Evolutionary conservation across 169 alveolate genomes (phyloP), one percentile per base, ranked within the genome.

Genomic region (Miamiensis avidus): DNA sequence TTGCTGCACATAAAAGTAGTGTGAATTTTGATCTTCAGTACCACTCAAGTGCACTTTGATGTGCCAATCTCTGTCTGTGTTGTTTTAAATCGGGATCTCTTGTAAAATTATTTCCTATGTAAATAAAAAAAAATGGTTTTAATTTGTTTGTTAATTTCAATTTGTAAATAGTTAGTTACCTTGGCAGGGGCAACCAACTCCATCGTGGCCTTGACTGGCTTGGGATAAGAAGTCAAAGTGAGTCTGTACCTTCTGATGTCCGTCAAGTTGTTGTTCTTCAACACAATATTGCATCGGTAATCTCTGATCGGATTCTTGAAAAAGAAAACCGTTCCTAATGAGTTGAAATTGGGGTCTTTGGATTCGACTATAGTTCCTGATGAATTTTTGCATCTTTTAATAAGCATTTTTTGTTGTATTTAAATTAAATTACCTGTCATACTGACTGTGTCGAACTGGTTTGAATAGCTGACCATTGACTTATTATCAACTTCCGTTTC

Each of bases 31-130:
- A 29, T 79, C 84, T n/a, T 79, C 84, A 65, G 34, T 34, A 15
- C 92, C 92, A 0, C 90, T 76, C 26, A 95, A 84, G 49, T 87
- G 86, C 1, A 95, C 95, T 86, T 94, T 95, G 31, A 97, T 92
- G 76, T 81, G 85, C 97, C 98, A 97, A 73, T 97, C 99, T 89
- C 93, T 93, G 73, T 94, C 97, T 33, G 98, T 92, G 34, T 96
- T 95, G 86, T 97, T 97, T 26, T 92, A 96, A 33, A 97, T 95
- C 0, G 99, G 99, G 64, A 96, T 95, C 77, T 97, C 98, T 85
- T 97, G 94, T 16, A 91, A 81, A n/a, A 94, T 91, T 33, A 64
- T 75, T 49, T 49, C 69, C 69, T 49, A 11, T 49, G 20, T 49
- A 49, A 11, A 49, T 11, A 49, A 49, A 11, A 11, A 49, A 49